Conservation (phyloP, 148 eudicot species). For the Cornus suecica region DNA sequence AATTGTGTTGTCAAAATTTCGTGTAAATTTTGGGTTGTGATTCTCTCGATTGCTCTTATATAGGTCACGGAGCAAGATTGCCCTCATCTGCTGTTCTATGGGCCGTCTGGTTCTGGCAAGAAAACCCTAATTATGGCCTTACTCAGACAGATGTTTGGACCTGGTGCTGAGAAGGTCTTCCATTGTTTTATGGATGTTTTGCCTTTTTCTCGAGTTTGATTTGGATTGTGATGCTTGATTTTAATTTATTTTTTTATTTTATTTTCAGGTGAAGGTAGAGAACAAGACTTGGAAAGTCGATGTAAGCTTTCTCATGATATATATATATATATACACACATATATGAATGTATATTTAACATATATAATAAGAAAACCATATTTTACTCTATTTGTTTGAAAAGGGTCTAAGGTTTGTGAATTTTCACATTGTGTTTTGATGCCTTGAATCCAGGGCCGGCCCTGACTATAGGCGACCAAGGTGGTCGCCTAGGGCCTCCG, state of each 20-base stretch:
- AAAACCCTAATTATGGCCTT: conserved; percentile 96
- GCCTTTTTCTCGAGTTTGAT: background rate
- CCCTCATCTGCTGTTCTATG: conserved; percentile 89
- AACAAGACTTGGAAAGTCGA: conserved; percentile 88
- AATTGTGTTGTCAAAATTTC: background rate
- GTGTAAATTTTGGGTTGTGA: background rate
- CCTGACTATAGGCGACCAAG: too few relatives aligned
- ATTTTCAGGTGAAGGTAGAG: conserved; percentile 81
- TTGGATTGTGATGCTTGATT: background rate
- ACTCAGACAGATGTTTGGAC: conserved; percentile 87
- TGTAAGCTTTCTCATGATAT: conserved; percentile 41
- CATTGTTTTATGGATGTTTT: background rate
- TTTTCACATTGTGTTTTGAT: too few relatives aligned
- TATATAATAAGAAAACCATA: background rate
- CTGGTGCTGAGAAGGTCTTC: conserved; percentile 80
- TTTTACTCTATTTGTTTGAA: background rate
- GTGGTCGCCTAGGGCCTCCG: too few relatives aligned
- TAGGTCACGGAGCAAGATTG: conserved; percentile 96
- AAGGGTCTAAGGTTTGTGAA: background rate
- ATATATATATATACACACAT: background rate
- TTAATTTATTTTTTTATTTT: background rate
- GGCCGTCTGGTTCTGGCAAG: conserved; percentile 91
- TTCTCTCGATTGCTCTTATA: background rate
- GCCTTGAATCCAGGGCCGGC: too few relatives aligned
- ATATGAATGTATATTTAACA: background rate